Conservation (phyloP, 805 yeast species). For the Pichia phayaonensis region DNA sequence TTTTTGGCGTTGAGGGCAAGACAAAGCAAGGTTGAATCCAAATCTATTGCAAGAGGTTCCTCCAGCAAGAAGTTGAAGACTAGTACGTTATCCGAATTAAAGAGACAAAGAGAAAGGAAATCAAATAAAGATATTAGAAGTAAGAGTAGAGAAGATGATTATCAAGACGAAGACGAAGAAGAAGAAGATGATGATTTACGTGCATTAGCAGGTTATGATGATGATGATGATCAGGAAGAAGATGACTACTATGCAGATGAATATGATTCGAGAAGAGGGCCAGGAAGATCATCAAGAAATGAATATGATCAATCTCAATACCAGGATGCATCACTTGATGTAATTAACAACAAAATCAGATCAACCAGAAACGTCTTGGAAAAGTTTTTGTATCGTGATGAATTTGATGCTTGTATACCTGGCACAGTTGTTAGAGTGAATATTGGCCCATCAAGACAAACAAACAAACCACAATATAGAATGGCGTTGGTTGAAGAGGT, state of each 20-base stretch:
- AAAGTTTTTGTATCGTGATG: conserved; percentile 75
- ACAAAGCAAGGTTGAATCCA: conserved; percentile 38
- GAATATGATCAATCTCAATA: conserved; percentile 29
- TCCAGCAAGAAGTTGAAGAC: conserved; percentile 25
- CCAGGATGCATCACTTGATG: conserved; percentile 46
- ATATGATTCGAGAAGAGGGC: conserved; percentile 18
- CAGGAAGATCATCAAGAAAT: conserved; percentile 30
- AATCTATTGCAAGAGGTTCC: conserved; percentile 23
- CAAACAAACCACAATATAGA: conserved; percentile 63
- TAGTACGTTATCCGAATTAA: conserved; percentile 29
- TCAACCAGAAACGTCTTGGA: conserved; percentile 73
- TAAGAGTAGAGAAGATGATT: neutral
- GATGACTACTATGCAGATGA: conserved; percentile 23
- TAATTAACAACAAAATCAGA: conserved; percentile 56
- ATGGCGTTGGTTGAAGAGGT: conserved; percentile 75
- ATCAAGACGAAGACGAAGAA: conserved; percentile 26
- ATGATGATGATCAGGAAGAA: conserved; percentile 27
- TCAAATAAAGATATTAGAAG: conserved; percentile 13
- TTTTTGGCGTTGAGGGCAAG: conserved; percentile 77
- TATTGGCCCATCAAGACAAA: conserved; percentile 60
- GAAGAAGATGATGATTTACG: conserved; percentile 35
- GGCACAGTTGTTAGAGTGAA: conserved; percentile 81
- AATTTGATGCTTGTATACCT: conserved; percentile 58
- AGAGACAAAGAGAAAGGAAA: conserved; percentile 30
- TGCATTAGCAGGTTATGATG: conserved; percentile 27